A percentile compares a stretch with the other conserved stretches of the same genome.
Evolutionary conservation across 352 stramenopile species (phyloP).

Genomic region (Elongisporangium prolatum): DNA sequence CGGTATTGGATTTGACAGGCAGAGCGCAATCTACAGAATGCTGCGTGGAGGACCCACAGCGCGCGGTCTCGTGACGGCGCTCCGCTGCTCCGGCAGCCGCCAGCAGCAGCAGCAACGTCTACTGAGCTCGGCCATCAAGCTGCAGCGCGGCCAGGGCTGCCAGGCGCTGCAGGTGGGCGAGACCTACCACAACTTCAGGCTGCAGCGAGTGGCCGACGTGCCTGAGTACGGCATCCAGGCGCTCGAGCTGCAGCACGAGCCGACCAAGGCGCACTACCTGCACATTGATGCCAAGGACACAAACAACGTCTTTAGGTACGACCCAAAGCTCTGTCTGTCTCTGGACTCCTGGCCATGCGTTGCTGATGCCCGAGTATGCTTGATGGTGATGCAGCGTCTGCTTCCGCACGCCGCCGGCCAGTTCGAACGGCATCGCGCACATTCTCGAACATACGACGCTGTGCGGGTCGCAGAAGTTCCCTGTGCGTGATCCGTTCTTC

Average conservation of each 20-base stretch:
- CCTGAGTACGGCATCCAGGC: slow-evolving; percentile 83
- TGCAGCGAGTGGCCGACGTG: slow-evolving; percentile 51
- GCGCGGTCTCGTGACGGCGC: not conserved
- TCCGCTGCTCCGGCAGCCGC: slow-evolving; percentile 5
- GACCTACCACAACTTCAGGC: slow-evolving; percentile 72
- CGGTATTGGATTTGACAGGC: not conserved
- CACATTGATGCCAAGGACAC: slow-evolving; percentile 80
- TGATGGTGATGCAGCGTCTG: slow-evolving; percentile 81
- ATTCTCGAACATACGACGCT: slow-evolving; percentile 97
- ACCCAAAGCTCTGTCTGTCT: not conserved
- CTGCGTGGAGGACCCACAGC: slow-evolving; percentile 12
- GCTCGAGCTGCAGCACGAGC: slow-evolving; percentile 65
- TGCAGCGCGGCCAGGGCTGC: slow-evolving; percentile 50
- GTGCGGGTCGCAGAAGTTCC: slow-evolving; percentile 95
- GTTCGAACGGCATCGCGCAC: slow-evolving; percentile 97
- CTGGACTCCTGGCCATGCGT: not conserved
- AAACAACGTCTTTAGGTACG: slow-evolving; percentile 81
- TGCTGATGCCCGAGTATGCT: slow-evolving; percentile 11
- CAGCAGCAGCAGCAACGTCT: slow-evolving; percentile 3
- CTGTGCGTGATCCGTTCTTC: slow-evolving; percentile 98
- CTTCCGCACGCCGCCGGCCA: slow-evolving; percentile 95
- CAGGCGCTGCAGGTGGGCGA: slow-evolving; percentile 50
- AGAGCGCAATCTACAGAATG: slow-evolving; percentile 10
- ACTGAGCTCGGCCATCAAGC: slow-evolving; percentile 1
- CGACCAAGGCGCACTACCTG: slow-evolving; percentile 72